Conservation (phyloP, 2,329 filamentous ascomycete species). For the Hypoxylon sp. region DNA sequence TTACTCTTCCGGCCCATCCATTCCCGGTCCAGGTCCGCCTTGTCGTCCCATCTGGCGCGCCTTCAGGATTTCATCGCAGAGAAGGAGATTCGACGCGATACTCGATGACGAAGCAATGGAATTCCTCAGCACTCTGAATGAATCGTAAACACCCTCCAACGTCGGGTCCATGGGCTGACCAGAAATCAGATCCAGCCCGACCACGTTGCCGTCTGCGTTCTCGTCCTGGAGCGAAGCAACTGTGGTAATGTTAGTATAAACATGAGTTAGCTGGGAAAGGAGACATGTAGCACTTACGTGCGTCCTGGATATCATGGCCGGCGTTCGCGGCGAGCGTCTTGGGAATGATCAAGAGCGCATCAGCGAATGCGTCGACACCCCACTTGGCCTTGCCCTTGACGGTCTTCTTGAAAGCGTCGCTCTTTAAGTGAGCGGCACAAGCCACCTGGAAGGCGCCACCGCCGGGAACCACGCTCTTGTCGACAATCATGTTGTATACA, state of each 20-base stretch:
- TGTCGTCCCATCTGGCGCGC: conserved; percentile 91
- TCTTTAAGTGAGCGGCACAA: conserved; percentile 87
- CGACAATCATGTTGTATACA: conserved; percentile 99
- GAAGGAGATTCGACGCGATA: conserved; percentile 93
- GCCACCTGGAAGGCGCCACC: conserved; percentile 97
- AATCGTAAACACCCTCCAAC: conserved; percentile 93
- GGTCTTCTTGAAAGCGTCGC: conserved; percentile 87
- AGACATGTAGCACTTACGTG: conserved; percentile 72
- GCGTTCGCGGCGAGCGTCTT: conserved; percentile 98
- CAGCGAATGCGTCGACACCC: conserved; percentile 94
- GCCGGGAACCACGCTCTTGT: conserved; percentile 93
- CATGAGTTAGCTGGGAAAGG: not conserved
- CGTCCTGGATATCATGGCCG: conserved; percentile 96
- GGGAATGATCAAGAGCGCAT: conserved; percentile 94
- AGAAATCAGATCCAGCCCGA: conserved; percentile 87
- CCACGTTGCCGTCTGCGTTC: conserved; percentile 83
- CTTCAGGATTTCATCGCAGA: conserved; percentile 98
- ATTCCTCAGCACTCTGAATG: conserved; percentile 94
- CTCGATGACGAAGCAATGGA: conserved; percentile 93
- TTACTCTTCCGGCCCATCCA: conserved; percentile 69
- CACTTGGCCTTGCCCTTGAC: conserved; percentile 99
- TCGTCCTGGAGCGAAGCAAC: conserved; percentile 92
- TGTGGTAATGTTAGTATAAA: conserved; percentile 55
- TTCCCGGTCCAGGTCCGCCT: conserved; percentile 74
- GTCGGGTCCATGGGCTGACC: conserved; percentile 96